phyloP scores from a whole-genome alignment of 2,329 filamentous ascomycete species.

The Talaromyces sp. region DNA sequence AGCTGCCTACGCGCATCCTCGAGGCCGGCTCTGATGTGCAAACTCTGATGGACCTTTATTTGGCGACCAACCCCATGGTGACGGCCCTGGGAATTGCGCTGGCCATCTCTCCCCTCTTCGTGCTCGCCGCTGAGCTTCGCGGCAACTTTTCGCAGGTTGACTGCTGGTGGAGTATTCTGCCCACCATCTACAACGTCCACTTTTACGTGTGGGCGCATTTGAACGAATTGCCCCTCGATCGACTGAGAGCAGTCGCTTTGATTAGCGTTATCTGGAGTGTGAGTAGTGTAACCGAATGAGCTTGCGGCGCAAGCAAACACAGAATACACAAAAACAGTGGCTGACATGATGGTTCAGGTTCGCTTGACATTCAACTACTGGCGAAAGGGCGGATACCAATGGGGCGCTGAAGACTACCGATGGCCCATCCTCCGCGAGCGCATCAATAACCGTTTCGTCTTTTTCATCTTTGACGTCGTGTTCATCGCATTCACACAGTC shows the following conservation, averaged over 20 bases:
- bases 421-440: conserved; percentile 71
- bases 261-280: conserved; percentile 76
- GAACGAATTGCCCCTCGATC: conserved; percentile 61
- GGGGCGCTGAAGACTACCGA: conserved; percentile 91
- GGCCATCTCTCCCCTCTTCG: conserved; percentile 63
- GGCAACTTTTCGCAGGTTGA: conserved; percentile 97
- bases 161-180: conserved; percentile 83
- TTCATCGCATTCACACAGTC: conserved; percentile 86
- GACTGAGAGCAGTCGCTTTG: conserved; percentile 65
- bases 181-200: conserved; percentile 79
- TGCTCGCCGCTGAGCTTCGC: conserved; percentile 76
- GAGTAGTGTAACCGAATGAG: conserved; percentile 37
- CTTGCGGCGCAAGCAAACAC: neutral
- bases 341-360: conserved; percentile 39
- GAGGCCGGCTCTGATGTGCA: conserved; percentile 55
- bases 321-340: neutral
- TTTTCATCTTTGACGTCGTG: conserved; percentile 79
- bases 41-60: conserved; percentile 65
- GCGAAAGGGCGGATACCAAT: conserved; percentile 83
- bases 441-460: conserved; percentile 64
- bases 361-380: conserved; percentile 95
- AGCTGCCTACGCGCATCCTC: conserved; percentile 61
- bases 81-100: conserved; percentile 67
- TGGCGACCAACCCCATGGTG: conserved; percentile 79
- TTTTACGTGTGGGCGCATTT: conserved; percentile 77